A percentile compares a stretch with the other conserved stretches of the same genome.
phyloP scores from a whole-genome alignment of 1,284 basidiomycete species.

The Neolentinus lepideus region DNA sequence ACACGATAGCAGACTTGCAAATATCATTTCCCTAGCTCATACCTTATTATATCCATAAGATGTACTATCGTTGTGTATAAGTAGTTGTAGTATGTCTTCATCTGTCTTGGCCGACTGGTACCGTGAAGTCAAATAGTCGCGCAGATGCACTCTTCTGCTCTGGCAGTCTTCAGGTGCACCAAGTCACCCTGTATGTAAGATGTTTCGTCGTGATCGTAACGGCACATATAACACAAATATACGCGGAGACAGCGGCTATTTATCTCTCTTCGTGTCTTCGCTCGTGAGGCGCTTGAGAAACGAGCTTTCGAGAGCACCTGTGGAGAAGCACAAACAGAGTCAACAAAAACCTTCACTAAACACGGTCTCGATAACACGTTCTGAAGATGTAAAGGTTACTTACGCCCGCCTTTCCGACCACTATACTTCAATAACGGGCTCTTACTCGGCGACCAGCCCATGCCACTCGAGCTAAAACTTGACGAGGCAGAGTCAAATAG shows the following conservation, averaged over 20 bases:
- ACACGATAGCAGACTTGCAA: no score
- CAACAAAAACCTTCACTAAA: not conserved
- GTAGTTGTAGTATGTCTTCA: no score
- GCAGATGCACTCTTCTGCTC: no score
- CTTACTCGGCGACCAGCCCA: not conserved
- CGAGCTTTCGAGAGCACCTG: not conserved
- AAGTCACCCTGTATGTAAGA: no score
- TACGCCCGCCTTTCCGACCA: not conserved
- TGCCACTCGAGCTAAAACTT: not conserved
- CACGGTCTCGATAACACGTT: not conserved
- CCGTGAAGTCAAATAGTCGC: no score
- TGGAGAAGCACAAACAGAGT: not conserved
- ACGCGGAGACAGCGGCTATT: not conserved
- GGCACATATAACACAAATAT: no score
- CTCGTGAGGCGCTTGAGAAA: not conserved
- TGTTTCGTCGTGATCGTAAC: no score
- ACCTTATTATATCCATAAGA: no score
- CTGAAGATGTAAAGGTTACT: not conserved
- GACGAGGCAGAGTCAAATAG: not conserved
- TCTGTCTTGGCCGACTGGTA: no score
- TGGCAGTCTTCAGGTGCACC: no score
- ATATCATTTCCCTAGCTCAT: no score
- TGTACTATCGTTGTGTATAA: no score
- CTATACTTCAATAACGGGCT: not conserved
- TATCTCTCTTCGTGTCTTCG: not conserved